These are phyloP conservation scores for Oehlia diaphana DNA, from an alignment of 192 early-diverging fungal genomes.

Conservation along the genomic window DNA sequence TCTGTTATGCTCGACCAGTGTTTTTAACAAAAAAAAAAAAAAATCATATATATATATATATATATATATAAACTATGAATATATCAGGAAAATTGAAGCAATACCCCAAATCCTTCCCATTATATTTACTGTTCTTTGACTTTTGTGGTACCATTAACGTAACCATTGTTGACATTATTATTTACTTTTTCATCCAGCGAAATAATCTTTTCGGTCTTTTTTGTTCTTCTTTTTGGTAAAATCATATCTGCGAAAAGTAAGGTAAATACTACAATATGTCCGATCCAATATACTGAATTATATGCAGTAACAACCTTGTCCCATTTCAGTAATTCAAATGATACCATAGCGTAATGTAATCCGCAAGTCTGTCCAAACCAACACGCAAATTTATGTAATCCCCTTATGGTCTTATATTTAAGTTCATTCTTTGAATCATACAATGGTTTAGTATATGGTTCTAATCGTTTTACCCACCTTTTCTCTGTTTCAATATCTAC, in stretches of 20 bases:
- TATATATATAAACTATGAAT: too few species aligned
- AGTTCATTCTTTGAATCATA: constrained; percentile 29
- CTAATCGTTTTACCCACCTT: constrained; percentile 35
- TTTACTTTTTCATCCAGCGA: too few species aligned
- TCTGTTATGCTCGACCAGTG: too few species aligned
- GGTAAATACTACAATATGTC: constrained; percentile 11
- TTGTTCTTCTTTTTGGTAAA: constrained; percentile 10
- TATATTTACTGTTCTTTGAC: too few species aligned
- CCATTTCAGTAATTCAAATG: constrained; percentile 50
- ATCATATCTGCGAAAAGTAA: constrained; percentile 22
- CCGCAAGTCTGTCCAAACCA: constrained; percentile 48
- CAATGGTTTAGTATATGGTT: constrained; percentile 35
- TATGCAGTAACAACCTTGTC: constrained; percentile 34
- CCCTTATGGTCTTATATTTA: constrained; percentile 12
- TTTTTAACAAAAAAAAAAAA: too few species aligned
- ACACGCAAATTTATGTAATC: constrained; percentile 35
- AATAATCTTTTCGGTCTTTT: neutral
- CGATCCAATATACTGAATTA: constrained; percentile 16
- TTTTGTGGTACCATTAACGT: too few species aligned
- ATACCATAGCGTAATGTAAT: constrained; percentile 49
- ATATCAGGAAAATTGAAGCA: too few species aligned
- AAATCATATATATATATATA: too few species aligned
- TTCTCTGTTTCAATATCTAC: constrained; percentile 54
- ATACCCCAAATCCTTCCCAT: too few species aligned
- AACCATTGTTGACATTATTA: too few species aligned